Percentiles rank a stretch among this genome's conserved stretches.
Evolutionary conservation across 306 rosid species (phyloP).

Genomic region (Rosa chinensis): DNA sequence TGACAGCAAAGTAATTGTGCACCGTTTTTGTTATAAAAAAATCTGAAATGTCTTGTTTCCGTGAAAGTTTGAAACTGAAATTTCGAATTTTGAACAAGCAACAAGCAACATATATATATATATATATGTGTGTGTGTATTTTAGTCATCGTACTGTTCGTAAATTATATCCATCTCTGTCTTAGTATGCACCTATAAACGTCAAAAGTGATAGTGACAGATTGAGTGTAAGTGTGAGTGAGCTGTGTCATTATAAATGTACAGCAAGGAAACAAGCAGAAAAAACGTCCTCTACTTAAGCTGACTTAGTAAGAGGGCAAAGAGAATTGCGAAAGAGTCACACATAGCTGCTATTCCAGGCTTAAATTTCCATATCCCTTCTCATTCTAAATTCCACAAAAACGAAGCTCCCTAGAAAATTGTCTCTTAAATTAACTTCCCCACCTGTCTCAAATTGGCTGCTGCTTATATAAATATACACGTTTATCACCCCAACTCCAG

Average conservation of each 20-base stretch:
- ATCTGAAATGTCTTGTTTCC: too few relatives aligned
- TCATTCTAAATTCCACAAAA: constrained; percentile 6
- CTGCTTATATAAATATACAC: background rate
- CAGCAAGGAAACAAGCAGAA: background rate
- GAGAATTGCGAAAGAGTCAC: background rate
- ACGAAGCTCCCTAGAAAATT: constrained; percentile 17
- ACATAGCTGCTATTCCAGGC: background rate
- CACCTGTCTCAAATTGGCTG: background rate
- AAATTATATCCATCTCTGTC: background rate
- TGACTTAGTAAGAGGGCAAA: background rate
- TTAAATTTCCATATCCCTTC: background rate
- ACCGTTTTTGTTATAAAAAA: too few relatives aligned
- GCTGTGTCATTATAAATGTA: background rate
- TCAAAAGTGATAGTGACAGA: background rate
- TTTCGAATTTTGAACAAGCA: background rate
- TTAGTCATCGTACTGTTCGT: background rate
- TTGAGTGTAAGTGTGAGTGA: background rate
- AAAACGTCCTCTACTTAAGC: background rate
- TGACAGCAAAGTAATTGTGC: too few relatives aligned
- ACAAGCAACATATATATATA: too few relatives aligned
- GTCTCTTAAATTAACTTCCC: background rate
- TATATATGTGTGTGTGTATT: background rate
- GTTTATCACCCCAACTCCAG: background rate
- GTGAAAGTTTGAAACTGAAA: background rate
- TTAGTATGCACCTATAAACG: background rate